Conservation (phyloP, 2,329 filamentous ascomycete species). For the Ceratocystis papillata region DNA sequence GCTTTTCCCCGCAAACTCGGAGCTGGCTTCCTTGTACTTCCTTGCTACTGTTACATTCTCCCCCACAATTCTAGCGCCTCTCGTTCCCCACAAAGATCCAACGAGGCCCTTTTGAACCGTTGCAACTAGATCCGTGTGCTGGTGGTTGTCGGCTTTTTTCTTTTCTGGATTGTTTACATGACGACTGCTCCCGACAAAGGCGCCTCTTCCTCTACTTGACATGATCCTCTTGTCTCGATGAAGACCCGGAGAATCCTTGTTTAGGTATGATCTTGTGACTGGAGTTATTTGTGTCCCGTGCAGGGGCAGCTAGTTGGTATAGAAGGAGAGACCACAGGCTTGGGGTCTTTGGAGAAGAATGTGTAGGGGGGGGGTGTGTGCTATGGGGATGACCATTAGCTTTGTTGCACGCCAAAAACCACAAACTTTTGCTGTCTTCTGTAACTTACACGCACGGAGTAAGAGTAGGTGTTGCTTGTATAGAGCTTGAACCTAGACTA, state of each 20-base stretch:
- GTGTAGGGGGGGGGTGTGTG: background rate
- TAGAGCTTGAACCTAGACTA: too few relatives aligned
- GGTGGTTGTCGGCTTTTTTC: background rate
- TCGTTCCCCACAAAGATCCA: constrained; percentile 6
- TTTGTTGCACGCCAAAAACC: background rate
- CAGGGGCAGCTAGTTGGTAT: background rate
- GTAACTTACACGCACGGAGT: background rate
- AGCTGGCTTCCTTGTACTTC: background rate
- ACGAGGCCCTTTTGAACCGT: background rate
- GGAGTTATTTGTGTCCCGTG: background rate
- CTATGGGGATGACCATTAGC: background rate
- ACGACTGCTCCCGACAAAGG: background rate
- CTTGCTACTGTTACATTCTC: background rate
- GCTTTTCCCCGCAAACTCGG: background rate
- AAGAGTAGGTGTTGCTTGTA: too few relatives aligned
- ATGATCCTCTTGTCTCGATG: constrained; percentile 8
- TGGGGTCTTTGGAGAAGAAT: constrained; percentile 5
- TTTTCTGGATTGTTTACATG: background rate
- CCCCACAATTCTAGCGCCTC: background rate
- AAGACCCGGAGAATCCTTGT: background rate
- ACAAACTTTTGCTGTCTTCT: background rate
- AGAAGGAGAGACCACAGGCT: background rate
- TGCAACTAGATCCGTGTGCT: background rate
- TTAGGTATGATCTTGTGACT: constrained; percentile 6
- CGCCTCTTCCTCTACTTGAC: constrained; percentile 3